Evolutionary conservation across 106 monocot species (phyloP).

Genomic region (Dioscorea alata): DNA sequence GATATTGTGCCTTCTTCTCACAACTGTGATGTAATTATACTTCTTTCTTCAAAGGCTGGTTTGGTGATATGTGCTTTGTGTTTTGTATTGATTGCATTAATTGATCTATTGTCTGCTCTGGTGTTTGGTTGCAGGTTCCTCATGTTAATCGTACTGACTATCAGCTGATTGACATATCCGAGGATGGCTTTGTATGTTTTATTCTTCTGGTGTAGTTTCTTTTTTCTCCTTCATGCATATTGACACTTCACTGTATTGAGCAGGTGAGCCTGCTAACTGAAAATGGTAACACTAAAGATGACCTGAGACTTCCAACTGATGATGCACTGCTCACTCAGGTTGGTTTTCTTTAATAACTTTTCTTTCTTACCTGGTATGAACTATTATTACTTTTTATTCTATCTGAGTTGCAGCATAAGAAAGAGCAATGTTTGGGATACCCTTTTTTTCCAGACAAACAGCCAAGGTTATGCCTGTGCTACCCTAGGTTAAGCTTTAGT

Average conservation of each 20-base stretch:
- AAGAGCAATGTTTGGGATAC: not conserved
- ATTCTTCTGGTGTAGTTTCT: not conserved
- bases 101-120: not conserved
- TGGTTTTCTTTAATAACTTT: not conserved
- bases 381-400: too few relatives aligned
- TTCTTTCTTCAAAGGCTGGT: not conserved
- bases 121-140: conserved; percentile 19
- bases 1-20: conserved; percentile 49
- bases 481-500: too few relatives aligned
- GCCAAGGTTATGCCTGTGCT: too few relatives aligned
- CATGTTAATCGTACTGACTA: conserved; percentile 42
- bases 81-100: not conserved
- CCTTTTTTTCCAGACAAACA: not conserved
- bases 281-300: not conserved
- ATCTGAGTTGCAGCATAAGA: too few relatives aligned
- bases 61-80: not conserved
- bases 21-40: conserved; percentile 31
- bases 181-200: conserved; percentile 33
- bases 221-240: not conserved
- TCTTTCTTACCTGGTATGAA: not conserved
- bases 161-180: conserved; percentile 39
- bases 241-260: not conserved
- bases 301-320: conserved; percentile 8
- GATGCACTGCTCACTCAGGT: conserved; percentile 3
- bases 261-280: conserved; percentile 9